Evolutionary conservation across 2,329 filamentous ascomycete genomes (phyloP).

Genomic region (Sarocladium strictum): DNA sequence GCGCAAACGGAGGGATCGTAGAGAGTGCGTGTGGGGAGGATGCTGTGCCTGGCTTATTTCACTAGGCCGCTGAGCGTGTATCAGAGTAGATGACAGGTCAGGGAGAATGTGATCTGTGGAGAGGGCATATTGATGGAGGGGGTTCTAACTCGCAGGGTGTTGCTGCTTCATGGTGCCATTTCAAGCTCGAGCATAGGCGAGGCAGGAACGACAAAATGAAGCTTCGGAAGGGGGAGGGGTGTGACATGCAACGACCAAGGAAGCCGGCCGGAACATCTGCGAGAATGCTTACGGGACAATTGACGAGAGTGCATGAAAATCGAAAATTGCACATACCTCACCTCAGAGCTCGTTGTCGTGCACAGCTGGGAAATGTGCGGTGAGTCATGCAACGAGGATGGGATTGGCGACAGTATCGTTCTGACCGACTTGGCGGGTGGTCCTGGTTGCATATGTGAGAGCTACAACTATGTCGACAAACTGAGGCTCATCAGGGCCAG

Average conservation of each 20-base stretch:
- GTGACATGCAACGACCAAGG: neutral
- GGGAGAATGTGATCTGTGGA: slow-evolving; percentile 1
- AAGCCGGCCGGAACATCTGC: neutral
- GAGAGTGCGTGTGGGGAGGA: slow-evolving; percentile 32
- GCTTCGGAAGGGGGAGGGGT: slow-evolving; percentile 1
- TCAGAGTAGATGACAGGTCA: slow-evolving; percentile 33
- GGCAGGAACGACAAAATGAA: neutral
- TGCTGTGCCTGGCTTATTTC: slow-evolving; percentile 35
- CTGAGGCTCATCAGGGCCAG: too few relatives aligned
- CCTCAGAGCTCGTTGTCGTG: neutral
- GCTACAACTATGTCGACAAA: too few relatives aligned
- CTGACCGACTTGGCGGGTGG: too few relatives aligned
- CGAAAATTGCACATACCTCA: slow-evolving; percentile 2
- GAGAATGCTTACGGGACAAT: neutral
- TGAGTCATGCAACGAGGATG: too few relatives aligned
- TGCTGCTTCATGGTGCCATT: slow-evolving; percentile 3
- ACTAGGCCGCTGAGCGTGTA: slow-evolving; percentile 34
- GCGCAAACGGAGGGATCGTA: neutral
- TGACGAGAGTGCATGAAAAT: neutral
- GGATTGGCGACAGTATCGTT: too few relatives aligned
- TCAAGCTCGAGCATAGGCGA: neutral
- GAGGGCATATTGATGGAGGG: slow-evolving; percentile 3
- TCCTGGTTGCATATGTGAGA: too few relatives aligned
- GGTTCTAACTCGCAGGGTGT: neutral
- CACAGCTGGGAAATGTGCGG: neutral